Percentiles rank a stretch among this genome's conserved stretches.
Conservation (phyloP, 2,329 filamentous ascomycete genomes). For the Hypocrella siamensis region DNA sequence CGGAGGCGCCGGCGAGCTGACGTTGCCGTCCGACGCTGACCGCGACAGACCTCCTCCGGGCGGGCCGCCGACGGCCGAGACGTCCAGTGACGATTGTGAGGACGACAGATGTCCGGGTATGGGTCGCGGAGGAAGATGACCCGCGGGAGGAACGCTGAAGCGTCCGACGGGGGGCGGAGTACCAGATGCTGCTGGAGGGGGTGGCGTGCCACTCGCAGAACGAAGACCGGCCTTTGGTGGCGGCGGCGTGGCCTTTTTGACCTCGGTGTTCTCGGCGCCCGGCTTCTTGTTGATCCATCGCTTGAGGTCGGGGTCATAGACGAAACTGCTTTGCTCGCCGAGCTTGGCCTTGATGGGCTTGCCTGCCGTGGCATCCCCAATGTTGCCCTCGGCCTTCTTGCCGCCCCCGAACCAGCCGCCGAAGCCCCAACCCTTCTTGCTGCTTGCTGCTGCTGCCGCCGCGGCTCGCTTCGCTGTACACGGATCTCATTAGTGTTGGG, state of each 20-base stretch:
- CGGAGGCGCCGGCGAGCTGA: conserved; percentile 17
- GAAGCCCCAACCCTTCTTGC: conserved; percentile 65
- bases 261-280: conserved; percentile 43
- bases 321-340: conserved; percentile 82
- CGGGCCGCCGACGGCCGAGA: conserved; percentile 19
- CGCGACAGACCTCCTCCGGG: conserved; percentile 28
- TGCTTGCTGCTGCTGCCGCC: conserved; percentile 24
- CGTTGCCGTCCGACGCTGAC: conserved; percentile 29
- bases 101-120: conserved; percentile 1
- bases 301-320: conserved; percentile 90
- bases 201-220: conserved; percentile 37
- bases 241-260: conserved; percentile 56
- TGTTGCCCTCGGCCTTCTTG: conserved; percentile 32
- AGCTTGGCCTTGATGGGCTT: conserved; percentile 83
- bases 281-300: conserved; percentile 97
- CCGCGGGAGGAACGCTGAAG: conserved; percentile 17
- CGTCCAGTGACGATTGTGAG: conserved; percentile 2
- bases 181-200: conserved; percentile 18
- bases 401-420: conserved; percentile 70
- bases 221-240: conserved; percentile 50
- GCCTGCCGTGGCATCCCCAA: conserved; percentile 27
- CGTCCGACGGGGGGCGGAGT: conserved; percentile 15
- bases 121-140: conserved; percentile 10
- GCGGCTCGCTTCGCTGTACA: conserved; percentile 43
- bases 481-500: too few species aligned